Evolutionary conservation across 208 protist genomes (phyloP).

Genomic region (Trypanosoma conorhini): DNA sequence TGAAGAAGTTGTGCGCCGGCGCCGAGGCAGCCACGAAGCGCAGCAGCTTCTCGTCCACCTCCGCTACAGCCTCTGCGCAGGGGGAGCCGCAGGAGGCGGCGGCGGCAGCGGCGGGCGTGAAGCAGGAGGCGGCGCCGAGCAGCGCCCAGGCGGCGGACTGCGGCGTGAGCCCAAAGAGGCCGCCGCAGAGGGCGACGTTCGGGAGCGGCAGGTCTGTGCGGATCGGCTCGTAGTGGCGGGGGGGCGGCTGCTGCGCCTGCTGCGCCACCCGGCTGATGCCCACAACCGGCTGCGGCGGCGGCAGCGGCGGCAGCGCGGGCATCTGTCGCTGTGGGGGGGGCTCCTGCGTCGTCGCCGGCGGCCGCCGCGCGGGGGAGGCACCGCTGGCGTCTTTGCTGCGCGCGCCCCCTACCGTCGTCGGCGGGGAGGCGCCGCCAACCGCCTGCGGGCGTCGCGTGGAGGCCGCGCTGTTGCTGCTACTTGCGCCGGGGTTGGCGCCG

Average conservation of each 20-base stretch:
- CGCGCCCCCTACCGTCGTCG: not conserved
- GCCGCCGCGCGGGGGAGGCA: not conserved
- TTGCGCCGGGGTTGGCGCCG: not conserved
- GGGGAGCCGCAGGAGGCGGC: not conserved
- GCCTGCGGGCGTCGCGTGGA: constrained; percentile 5
- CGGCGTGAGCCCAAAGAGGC: constrained; percentile 43
- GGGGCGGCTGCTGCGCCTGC: constrained; percentile 8
- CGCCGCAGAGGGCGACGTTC: constrained; percentile 43
- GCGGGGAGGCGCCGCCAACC: constrained; percentile 3
- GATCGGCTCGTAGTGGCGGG: constrained; percentile 37
- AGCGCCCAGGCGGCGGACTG: constrained; percentile 27
- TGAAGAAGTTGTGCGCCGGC: constrained; percentile 27
- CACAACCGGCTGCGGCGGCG: constrained; percentile 19
- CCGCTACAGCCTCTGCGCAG: not conserved
- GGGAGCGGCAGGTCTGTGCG: constrained; percentile 47
- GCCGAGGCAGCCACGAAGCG: constrained; percentile 16
- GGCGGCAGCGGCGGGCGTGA: constrained; percentile 6
- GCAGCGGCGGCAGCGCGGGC: constrained; percentile 1
- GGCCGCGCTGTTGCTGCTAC: constrained; percentile 7
- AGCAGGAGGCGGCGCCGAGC: constrained; percentile 32
- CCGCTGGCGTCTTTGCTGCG: constrained; percentile 6
- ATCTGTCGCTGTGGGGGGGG: not conserved
- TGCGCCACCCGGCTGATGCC: constrained; percentile 43
- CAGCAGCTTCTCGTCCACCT: constrained; percentile 33
- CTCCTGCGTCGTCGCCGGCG: not conserved